These are phyloP conservation scores for Tolypocladium ovalisporum DNA, from an alignment of 2,329 filamentous ascomycete species.

Conservation along the genomic window DNA sequence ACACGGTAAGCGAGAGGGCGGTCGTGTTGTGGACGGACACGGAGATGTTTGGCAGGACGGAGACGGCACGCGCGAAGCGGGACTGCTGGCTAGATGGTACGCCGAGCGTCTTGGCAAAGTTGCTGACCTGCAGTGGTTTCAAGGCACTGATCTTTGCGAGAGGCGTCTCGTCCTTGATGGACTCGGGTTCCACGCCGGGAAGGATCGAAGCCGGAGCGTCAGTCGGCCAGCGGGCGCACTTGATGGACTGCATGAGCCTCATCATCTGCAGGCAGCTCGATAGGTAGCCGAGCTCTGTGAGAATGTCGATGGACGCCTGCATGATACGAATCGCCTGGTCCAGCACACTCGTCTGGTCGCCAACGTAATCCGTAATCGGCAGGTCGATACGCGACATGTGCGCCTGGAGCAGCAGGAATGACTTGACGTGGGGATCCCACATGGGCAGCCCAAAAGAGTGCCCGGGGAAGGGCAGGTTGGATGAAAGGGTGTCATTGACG, in stretches of 20 bases:
- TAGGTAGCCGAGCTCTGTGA: conserved; percentile 78
- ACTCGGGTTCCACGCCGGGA: conserved; percentile 50
- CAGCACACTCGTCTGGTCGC: conserved; percentile 79
- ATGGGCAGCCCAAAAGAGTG: conserved; percentile 64
- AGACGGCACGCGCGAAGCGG: conserved; percentile 47
- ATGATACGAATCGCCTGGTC: conserved; percentile 96
- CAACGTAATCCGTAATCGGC: conserved; percentile 93
- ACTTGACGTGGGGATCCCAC: conserved; percentile 98
- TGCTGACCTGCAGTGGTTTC: conserved; percentile 22
- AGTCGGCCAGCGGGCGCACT: conserved; percentile 81
- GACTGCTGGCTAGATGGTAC: conserved; percentile 32
- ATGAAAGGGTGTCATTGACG: conserved; percentile 83
- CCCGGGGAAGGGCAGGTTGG: conserved; percentile 58
- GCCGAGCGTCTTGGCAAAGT: conserved; percentile 38
- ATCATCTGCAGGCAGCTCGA: conserved; percentile 76
- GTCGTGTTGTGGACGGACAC: conserved; percentile 52
- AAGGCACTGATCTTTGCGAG: conserved; percentile 32
- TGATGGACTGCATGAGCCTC: conserved; percentile 78
- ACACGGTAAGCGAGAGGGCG: conserved; percentile 50
- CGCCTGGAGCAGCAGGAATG: conserved; percentile 86
- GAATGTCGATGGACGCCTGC: conserved; percentile 86
- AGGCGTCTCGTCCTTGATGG: conserved; percentile 27
- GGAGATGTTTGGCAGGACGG: conserved; percentile 57
- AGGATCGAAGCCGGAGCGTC: conserved; percentile 72
- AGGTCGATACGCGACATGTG: conserved; percentile 90